Conservation (phyloP, 2,329 filamentous ascomycete species). For the Botrytis fragariae region DNA sequence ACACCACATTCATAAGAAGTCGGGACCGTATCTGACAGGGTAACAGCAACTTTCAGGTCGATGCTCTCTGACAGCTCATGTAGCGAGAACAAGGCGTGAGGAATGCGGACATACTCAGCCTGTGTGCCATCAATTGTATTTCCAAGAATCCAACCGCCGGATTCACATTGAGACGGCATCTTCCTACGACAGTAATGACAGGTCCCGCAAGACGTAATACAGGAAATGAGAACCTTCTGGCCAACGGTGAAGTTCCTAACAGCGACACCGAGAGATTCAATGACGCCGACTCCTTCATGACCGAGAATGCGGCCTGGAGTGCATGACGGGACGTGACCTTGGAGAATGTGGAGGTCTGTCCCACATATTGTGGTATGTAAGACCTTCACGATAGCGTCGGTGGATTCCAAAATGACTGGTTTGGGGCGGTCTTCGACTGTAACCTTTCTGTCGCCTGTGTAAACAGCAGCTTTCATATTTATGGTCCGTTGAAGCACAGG, state of each 20-base stretch:
- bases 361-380: constrained; percentile 52
- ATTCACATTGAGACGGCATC: constrained; percentile 53
- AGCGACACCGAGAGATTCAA: constrained; percentile 46
- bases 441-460: constrained; percentile 77
- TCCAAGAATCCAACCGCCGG: constrained; percentile 53
- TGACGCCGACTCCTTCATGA: constrained; percentile 52
- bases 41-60: constrained; percentile 73
- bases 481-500: neutral
- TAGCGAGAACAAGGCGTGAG: constrained; percentile 77
- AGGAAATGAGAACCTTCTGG: constrained; percentile 51
- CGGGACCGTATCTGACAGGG: constrained; percentile 55
- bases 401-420: constrained; percentile 43
- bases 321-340: constrained; percentile 51
- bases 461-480: constrained; percentile 73
- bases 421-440: constrained; percentile 53
- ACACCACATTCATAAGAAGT: constrained; percentile 56
- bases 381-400: constrained; percentile 50
- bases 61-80: constrained; percentile 72
- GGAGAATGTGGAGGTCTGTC: constrained; percentile 55
- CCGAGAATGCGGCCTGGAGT: constrained; percentile 48
- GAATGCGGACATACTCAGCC: constrained; percentile 82
- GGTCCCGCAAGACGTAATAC: constrained; percentile 50
- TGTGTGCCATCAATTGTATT: constrained; percentile 72
- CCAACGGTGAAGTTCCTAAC: constrained; percentile 49
- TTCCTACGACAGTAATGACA: constrained; percentile 51